Evolutionary conservation across 1,284 basidiomycete genomes (phyloP).

Genomic region (Marasmius tenuissimus): DNA sequence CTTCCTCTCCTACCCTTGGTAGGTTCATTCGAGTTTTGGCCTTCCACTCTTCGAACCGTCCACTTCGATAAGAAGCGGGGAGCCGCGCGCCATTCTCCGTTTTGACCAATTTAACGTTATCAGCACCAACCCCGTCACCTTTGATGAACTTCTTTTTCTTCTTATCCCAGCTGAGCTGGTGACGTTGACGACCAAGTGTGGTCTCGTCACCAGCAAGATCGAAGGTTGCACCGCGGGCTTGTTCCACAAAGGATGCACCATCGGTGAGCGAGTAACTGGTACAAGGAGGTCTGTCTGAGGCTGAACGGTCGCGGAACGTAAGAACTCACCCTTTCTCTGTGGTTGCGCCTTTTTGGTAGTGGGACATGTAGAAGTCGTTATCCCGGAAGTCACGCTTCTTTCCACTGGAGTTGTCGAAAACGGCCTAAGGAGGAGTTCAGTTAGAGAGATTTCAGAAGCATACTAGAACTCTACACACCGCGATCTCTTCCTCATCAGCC

Average conservation of each 20-base stretch:
- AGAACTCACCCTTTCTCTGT: slow-evolving; percentile 85
- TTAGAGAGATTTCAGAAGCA: neutral
- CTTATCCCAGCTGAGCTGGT: slow-evolving; percentile 85
- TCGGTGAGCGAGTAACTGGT: slow-evolving; percentile 83
- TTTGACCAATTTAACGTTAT: slow-evolving; percentile 93
- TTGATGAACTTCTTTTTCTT: slow-evolving; percentile 96
- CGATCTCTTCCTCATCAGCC: slow-evolving; percentile 78
- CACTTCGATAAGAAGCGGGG: slow-evolving; percentile 93
- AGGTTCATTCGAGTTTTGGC: slow-evolving; percentile 69
- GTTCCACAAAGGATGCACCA: slow-evolving; percentile 83
- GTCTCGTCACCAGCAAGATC: slow-evolving; percentile 87
- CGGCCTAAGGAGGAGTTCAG: slow-evolving; percentile 47
- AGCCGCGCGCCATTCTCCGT: slow-evolving; percentile 92
- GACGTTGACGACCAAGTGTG: slow-evolving; percentile 61
- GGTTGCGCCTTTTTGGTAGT: slow-evolving; percentile 83
- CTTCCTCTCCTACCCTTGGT: slow-evolving; percentile 82
- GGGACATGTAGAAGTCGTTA: slow-evolving; percentile 87
- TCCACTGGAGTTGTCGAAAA: slow-evolving; percentile 60
- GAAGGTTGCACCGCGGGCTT: slow-evolving; percentile 80
- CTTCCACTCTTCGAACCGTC: slow-evolving; percentile 96
- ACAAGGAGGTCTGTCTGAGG: slow-evolving; percentile 1
- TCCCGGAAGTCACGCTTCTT: slow-evolving; percentile 70
- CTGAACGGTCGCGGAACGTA: neutral
- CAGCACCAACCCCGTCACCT: slow-evolving; percentile 82
- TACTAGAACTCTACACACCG: slow-evolving; percentile 43